A percentile compares a stretch with the other conserved stretches of the same genome.
phyloP scores from a whole-genome alignment of 257 asterid genomes.

The Solanum chilense region DNA sequence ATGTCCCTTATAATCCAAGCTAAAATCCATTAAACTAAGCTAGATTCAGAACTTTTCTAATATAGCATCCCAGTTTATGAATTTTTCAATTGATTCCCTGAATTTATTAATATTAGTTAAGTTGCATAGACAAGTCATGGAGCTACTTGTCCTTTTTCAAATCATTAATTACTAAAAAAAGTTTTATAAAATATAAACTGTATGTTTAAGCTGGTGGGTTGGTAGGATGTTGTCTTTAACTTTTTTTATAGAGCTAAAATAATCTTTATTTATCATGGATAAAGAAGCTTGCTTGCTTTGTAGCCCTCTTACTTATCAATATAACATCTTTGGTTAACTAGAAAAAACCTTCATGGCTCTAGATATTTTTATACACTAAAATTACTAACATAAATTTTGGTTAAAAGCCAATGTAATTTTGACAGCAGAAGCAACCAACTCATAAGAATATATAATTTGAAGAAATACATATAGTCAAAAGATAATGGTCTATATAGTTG shows the following conservation, averaged over 20 bases:
- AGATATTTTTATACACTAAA: background rate
- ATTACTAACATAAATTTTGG: background rate
- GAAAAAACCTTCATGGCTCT: background rate
- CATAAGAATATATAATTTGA: background rate
- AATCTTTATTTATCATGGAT: background rate
- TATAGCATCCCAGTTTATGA: background rate
- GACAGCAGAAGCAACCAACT: background rate
- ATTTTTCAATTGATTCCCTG: background rate
- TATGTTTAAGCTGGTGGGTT: background rate
- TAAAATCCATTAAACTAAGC: conserved; percentile 1
- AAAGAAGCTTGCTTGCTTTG: background rate
- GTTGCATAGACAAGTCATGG: background rate
- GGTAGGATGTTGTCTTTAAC: background rate
- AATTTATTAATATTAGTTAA: background rate
- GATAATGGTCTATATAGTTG: conserved; percentile 3
- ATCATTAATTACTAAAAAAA: background rate
- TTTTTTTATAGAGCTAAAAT: conserved; percentile 6
- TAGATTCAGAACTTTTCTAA: background rate
- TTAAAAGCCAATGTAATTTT: background rate
- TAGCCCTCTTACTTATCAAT: background rate
- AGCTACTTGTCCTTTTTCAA: background rate
- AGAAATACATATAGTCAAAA: background rate
- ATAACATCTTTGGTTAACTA: background rate
- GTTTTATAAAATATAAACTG: background rate
- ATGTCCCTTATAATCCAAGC: conserved; percentile 23